A percentile compares a stretch with the other conserved stretches of the same genome.
Conservation (phyloP, 2,329 filamentous ascomycete genomes). For the Alternaria atra region DNA sequence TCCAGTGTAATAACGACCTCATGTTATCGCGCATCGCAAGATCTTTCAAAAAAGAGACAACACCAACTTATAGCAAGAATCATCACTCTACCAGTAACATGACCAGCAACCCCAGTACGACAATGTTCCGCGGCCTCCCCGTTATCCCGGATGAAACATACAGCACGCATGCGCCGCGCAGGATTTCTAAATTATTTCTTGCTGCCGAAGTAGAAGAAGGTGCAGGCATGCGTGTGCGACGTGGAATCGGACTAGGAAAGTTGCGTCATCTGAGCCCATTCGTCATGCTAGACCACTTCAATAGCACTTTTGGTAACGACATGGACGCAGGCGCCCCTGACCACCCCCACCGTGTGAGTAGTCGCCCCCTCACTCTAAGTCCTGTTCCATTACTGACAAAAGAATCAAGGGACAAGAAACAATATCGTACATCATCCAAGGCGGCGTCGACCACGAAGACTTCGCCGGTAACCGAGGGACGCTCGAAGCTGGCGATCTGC, state of each 20-base stretch:
- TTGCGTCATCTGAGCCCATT: background rate
- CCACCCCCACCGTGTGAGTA: too few relatives aligned
- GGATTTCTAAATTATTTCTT: background rate
- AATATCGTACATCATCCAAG: background rate
- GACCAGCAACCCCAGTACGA: background rate
- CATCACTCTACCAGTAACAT: background rate
- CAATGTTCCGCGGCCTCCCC: background rate
- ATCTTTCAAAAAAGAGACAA: too few relatives aligned
- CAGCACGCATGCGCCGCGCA: background rate
- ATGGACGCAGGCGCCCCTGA: too few relatives aligned
- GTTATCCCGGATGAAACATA: background rate
- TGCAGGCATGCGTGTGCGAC: background rate
- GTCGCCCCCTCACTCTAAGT: too few relatives aligned
- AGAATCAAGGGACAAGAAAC: background rate
- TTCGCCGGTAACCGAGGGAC: background rate
- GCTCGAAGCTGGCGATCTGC: background rate
- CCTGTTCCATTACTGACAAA: too few relatives aligned
- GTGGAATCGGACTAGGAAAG: background rate
- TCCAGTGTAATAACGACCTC: too few relatives aligned
- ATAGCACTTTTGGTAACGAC: background rate
- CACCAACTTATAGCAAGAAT: too few relatives aligned
- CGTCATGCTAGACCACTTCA: background rate
- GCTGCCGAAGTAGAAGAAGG: background rate
- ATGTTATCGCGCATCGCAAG: too few relatives aligned
- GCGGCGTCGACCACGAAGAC: background rate